phyloP scores from a whole-genome alignment of 352 stramenopile genomes.

The Pythium aquatile region DNA sequence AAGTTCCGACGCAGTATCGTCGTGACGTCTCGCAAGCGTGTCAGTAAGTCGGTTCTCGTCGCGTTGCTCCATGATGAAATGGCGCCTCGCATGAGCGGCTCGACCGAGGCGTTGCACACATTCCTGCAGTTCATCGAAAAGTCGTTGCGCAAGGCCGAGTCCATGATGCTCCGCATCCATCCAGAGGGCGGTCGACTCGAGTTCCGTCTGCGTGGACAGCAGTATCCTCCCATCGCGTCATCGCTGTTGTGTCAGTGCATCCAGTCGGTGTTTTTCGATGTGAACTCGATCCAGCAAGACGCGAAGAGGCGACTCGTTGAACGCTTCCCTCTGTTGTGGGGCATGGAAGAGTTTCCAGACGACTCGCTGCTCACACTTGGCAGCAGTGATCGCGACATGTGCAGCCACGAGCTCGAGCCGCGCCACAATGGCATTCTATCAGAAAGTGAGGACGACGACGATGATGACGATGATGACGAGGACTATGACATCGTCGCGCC shows the following conservation, averaged over 20 bases:
- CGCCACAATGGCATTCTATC: slow-evolving; percentile 5
- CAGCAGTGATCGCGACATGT: slow-evolving; percentile 14
- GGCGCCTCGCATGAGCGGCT: slow-evolving; percentile 57
- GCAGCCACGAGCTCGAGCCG: slow-evolving; percentile 6
- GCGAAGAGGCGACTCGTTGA: slow-evolving; percentile 74
- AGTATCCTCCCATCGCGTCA: slow-evolving; percentile 73
- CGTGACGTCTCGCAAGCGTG: slow-evolving; percentile 70
- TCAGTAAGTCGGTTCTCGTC: slow-evolving; percentile 70
- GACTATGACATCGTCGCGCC: slow-evolving; percentile 35
- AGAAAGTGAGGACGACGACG: slow-evolving; percentile 31
- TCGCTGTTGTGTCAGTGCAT: slow-evolving; percentile 64
- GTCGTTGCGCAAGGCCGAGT: slow-evolving; percentile 78
- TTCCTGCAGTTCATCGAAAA: slow-evolving; percentile 81
- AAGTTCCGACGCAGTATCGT: slow-evolving; percentile 77
- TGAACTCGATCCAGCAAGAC: slow-evolving; percentile 78
- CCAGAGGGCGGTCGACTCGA: slow-evolving; percentile 60
- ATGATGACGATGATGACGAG: slow-evolving; percentile 58
- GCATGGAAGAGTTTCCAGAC: slow-evolving; percentile 47
- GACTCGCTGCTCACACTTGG: slow-evolving; percentile 51
- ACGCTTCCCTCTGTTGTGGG: slow-evolving; percentile 72
- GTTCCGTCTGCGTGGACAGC: slow-evolving; percentile 60
- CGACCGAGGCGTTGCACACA: slow-evolving; percentile 46
- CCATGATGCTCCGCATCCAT: slow-evolving; percentile 70
- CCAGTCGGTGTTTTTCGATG: slow-evolving; percentile 76
- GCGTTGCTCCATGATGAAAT: slow-evolving; percentile 70